Evolutionary conservation across 352 stramenopile species (phyloP), one percentile per base, ranked within the genome.

Genomic region (Phytophthora sojae): DNA sequence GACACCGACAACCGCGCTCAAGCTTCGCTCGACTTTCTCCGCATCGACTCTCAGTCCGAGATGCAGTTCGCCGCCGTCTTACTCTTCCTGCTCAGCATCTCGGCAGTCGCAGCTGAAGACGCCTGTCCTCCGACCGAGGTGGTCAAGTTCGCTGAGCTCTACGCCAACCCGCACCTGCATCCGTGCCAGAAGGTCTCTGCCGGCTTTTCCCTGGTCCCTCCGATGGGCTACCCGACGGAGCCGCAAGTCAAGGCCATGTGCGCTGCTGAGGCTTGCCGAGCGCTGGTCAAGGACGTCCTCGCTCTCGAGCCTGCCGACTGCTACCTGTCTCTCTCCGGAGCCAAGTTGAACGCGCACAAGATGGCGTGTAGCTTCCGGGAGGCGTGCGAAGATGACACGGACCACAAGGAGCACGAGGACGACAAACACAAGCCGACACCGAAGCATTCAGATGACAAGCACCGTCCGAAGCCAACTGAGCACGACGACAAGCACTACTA

Each of bases 201-300:
- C 29, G 65, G 69, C 7, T 78, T 77, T 50, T 76, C 64, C 55
- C 32, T 76, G 21, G 47, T 23, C 26, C 61, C 66, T 50, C 65
- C 66, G 3, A 68, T 19, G 29, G 67, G 61, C 5, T 72, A 70
- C 61, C 66, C 59, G 5, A 80, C 73, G 17, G 49, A 71, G 3
- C 37, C 54, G 4, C 73, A 80, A 66, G 51, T 77, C 42, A 70
- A 69, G 39, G 69, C 68, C 49, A 77, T 80, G 68, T 73, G 69
- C 47, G 51, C 52, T 45, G 51, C 57, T 23, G 69, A 76, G 2
- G 47, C 32, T 3, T 79, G 72, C 14, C 53, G 45, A 26, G 12
- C 56, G 6, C 42, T 79, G 21, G 70, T 69, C 52, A 62, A 67
- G 32, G 67, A 79, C 45, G 51, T 76, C 6, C 54, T 75, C 21